Conservation (phyloP, 225 moss, liverwort and hornwort species). For the Bryum argenteum region DNA sequence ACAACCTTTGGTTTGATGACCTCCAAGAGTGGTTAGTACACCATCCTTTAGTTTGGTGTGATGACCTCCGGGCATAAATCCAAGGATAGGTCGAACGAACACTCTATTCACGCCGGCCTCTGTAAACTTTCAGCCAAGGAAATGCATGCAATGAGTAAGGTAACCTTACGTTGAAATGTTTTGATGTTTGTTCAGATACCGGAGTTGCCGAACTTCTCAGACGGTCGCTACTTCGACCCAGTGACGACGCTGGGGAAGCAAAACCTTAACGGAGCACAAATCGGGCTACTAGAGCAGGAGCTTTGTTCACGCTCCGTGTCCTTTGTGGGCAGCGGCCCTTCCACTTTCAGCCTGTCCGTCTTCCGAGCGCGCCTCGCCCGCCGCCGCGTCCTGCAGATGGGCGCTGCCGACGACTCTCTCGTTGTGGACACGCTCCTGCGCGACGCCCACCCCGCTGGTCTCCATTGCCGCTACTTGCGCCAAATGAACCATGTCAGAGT, state of each 20-base stretch:
- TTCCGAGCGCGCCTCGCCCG: slow-evolving; percentile 49
- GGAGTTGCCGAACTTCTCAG: slow-evolving; percentile 64
- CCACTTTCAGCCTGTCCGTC: slow-evolving; percentile 76
- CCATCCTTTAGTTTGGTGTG: no score
- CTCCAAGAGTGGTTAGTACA: no score
- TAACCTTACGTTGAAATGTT: neutral
- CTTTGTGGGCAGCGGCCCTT: slow-evolving; percentile 83
- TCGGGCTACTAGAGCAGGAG: slow-evolving; percentile 78
- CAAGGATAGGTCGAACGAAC: no score
- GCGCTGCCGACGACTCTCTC: slow-evolving; percentile 19
- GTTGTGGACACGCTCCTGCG: slow-evolving; percentile 33
- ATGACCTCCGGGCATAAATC: no score
- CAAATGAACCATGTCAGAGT: slow-evolving; percentile 32
- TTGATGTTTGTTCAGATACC: slow-evolving; percentile 11
- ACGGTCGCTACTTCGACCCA: slow-evolving; percentile 48
- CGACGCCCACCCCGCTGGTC: slow-evolving; percentile 55
- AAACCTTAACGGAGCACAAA: slow-evolving; percentile 57
- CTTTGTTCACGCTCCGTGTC: slow-evolving; percentile 59
- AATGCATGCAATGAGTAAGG: no score
- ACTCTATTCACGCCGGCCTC: no score
- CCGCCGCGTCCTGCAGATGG: slow-evolving; percentile 37
- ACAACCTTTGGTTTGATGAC: no score
- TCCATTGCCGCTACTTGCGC: slow-evolving; percentile 54
- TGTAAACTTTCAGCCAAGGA: no score
- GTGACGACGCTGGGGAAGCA: slow-evolving; percentile 15